Base-by-base conservation (phyloP, 2,329 filamentous ascomycete species). In the Penicillium freii region DNA sequence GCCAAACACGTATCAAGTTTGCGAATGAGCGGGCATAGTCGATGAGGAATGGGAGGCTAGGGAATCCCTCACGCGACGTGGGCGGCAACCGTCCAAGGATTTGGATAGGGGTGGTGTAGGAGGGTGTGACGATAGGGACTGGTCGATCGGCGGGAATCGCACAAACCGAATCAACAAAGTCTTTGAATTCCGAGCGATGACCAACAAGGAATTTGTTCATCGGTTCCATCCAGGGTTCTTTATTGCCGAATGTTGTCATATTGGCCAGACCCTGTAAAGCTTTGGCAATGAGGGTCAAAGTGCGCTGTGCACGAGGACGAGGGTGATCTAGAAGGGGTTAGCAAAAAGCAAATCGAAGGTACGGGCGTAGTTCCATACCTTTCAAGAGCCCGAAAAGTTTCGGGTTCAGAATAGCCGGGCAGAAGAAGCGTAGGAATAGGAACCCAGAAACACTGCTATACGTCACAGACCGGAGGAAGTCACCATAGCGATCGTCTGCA, bases 191-290 rank as follows among this genome's bases (percentile, higher is more conserved):
- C 66, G 88, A 83, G 21, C 92, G 85, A 68, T 96, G 88, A 1
- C 85, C 81, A 9, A 81, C 82, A 46, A 97, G 78, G 67, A 97
- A 97, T 43, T 84, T 84, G 70, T 97, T 97, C 93, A 97, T 97
- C 0, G 92, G 92, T 76, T 96, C 92, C 92, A 97, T 97, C 91
- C 92, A 97, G n/a, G 89, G 87, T 74, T 97, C 93, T 71, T 96
- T 96, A 70, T 90, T 92, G 40, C 93, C 93, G 70, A 97, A 97
- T 0, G 86, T 91, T 2, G 91, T 90, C 75, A 97, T 82, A 71
- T 97, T 97, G 19, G 92, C 91, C 57, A 97, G 81, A 17, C 91
- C 92, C 75, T 97, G 92, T 9, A 97, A 79, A 1, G 90, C 91
- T 75, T 97, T 97, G 25, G 93, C 91, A 58, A 97, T 92, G 49